These are phyloP conservation scores for Hansfordia pulvinata DNA, from an alignment of 2,329 filamentous ascomycete genomes.

Conservation along the genomic window DNA sequence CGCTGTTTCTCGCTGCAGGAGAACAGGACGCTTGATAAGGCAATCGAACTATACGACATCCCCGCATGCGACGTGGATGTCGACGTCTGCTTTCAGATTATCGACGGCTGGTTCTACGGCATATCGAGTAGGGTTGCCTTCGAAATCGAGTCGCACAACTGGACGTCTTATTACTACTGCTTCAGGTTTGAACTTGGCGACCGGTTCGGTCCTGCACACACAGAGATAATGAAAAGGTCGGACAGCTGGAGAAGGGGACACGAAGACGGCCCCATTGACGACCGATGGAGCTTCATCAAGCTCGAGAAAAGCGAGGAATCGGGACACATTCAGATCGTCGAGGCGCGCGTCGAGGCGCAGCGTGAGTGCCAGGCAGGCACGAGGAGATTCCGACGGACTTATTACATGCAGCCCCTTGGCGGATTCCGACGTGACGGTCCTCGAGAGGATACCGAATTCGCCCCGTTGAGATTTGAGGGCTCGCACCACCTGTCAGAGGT, in stretches of 20 bases:
- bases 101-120: slow-evolving; percentile 53
- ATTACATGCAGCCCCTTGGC: slow-evolving; percentile 37
- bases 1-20: slow-evolving; percentile 33
- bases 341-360: no score
- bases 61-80: slow-evolving; percentile 52
- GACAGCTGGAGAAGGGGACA: slow-evolving; percentile 53
- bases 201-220: slow-evolving; percentile 20
- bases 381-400: slow-evolving; percentile 48
- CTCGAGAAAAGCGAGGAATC: slow-evolving; percentile 46
- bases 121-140: slow-evolving; percentile 52
- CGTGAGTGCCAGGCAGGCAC: slow-evolving; percentile 46
- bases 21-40: slow-evolving; percentile 23
- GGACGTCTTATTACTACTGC: slow-evolving; percentile 57
- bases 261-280: slow-evolving; percentile 57
- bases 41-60: slow-evolving; percentile 40
- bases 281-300: slow-evolving; percentile 57
- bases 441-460: slow-evolving; percentile 1
- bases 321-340: slow-evolving; percentile 45
- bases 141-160: slow-evolving; percentile 49
- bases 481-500: no score
- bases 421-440: neutral
- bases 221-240: slow-evolving; percentile 28
- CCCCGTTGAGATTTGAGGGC: no score
- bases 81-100: slow-evolving; percentile 59
- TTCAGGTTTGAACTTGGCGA: slow-evolving; percentile 47